A percentile compares a stretch with the other conserved stretches of the same genome.
Conservation (phyloP, 345 rosid species). For the Eucalyptus marginata region DNA sequence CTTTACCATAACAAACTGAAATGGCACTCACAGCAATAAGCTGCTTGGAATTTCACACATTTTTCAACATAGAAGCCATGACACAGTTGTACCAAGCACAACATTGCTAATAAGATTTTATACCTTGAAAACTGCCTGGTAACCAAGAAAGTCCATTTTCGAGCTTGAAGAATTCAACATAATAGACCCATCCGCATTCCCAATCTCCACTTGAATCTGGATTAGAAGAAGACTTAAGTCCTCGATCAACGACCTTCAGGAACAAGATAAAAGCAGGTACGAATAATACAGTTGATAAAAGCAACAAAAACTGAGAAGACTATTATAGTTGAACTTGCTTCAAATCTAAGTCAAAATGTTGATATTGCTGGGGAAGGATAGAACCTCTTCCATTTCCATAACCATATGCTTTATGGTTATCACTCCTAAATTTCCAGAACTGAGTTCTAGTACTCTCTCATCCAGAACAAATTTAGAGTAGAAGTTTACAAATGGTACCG, state of each 20-base stretch:
- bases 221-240: neutral
- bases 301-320: neutral
- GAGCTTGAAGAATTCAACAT: conserved; percentile 65
- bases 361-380: neutral
- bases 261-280: neutral
- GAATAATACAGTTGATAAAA: neutral
- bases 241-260: neutral
- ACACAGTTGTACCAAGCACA: neutral
- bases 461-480: neutral
- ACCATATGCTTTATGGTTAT: neutral
- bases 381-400: neutral
- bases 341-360: neutral
- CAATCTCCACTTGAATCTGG: conserved; percentile 72
- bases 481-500: neutral
- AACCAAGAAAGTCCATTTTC: conserved; percentile 63
- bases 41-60: neutral
- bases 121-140: conserved; percentile 85
- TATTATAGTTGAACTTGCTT: neutral
- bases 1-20: neutral
- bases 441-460: neutral
- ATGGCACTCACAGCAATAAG: neutral
- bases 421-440: neutral
- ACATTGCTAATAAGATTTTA: neutral
- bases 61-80: neutral
- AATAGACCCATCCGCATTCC: conserved; percentile 43